These are phyloP conservation scores for Fusarium sp. DNA, from an alignment of 2,329 filamentous ascomycete genomes.

Conservation along the genomic window DNA sequence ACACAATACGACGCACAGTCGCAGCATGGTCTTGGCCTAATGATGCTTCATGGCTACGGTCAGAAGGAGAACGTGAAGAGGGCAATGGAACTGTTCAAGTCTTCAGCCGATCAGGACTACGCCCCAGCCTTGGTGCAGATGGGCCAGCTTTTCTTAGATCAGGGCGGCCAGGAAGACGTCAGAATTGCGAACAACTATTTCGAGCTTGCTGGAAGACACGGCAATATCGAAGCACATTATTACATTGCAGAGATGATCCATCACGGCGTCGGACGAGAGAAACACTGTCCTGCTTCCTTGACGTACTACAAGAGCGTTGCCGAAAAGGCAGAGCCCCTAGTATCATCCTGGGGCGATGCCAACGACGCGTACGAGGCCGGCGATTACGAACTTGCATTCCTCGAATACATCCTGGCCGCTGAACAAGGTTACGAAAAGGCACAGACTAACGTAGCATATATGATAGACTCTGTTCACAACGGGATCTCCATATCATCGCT, in stretches of 20 bases:
- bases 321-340: conserved; percentile 76
- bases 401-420: conserved; percentile 86
- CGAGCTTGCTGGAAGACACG: conserved; percentile 83
- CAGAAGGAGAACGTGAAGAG: conserved; percentile 74
- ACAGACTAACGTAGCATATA: conserved; percentile 89
- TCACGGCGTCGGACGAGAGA: conserved; percentile 82
- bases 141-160: conserved; percentile 86
- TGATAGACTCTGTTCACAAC: conserved; percentile 80
- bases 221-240: conserved; percentile 89
- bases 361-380: conserved; percentile 84
- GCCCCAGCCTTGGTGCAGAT: conserved; percentile 84
- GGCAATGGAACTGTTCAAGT: conserved; percentile 80
- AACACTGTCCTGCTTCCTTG: conserved; percentile 79
- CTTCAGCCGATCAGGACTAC: conserved; percentile 84
- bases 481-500: conserved; percentile 52
- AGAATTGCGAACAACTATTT: conserved; percentile 85
- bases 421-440: conserved; percentile 92
- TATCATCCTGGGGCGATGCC: conserved; percentile 84
- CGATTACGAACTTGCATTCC: conserved; percentile 81
- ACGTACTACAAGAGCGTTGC: conserved; percentile 86
- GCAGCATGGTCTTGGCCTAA: conserved; percentile 84
- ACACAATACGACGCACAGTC: conserved; percentile 82
- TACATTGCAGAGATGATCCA: conserved; percentile 90
- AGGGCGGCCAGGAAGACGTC: conserved; percentile 77
- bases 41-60: conserved; percentile 84